Percentiles rank a stretch among this genome's conserved stretches.
Evolutionary conservation across 345 rosid species (phyloP).

Genomic region (Alliaria petiolata): DNA sequence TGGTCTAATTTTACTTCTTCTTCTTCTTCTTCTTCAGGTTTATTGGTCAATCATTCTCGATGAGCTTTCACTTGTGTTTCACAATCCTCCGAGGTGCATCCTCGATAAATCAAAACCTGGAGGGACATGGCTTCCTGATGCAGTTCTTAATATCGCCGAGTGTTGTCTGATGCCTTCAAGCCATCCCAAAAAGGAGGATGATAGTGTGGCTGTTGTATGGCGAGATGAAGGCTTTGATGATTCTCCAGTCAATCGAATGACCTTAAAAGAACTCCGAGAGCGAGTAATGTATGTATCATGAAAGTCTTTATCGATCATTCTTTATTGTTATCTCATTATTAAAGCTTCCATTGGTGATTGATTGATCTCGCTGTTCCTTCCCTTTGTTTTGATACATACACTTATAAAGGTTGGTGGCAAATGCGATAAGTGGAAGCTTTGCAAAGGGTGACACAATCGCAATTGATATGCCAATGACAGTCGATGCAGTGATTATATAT

Average conservation of each 20-base stretch:
- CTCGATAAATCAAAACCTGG: slow-evolving; percentile 54
- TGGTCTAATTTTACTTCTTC: background rate
- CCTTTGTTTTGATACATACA: too few relatives aligned
- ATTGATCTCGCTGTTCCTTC: background rate
- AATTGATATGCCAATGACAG: slow-evolving; percentile 97
- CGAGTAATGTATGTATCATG: slow-evolving; percentile 67
- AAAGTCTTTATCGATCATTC: background rate
- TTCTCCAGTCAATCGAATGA: slow-evolving; percentile 45
- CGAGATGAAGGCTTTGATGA: slow-evolving; percentile 65
- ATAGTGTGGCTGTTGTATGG: slow-evolving; percentile 70
- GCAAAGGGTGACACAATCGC: slow-evolving; percentile 82
- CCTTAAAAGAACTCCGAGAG: slow-evolving; percentile 60
- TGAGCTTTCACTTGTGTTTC: slow-evolving; percentile 71
- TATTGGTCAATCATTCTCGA: slow-evolving; percentile 65
- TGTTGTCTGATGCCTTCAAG: slow-evolving; percentile 62
- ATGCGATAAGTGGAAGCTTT: slow-evolving; percentile 56
- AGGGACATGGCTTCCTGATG: slow-evolving; percentile 84
- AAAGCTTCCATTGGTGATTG: background rate
- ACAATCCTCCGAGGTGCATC: slow-evolving; percentile 56
- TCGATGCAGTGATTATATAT: slow-evolving; percentile 76
- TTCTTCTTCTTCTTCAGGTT: slow-evolving; percentile 42
- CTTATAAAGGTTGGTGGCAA: slow-evolving; percentile 68
- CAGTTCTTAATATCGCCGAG: slow-evolving; percentile 71
- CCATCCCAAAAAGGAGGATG: slow-evolving; percentile 54
- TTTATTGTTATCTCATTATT: background rate